Evolutionary conservation across 2,329 filamentous ascomycete genomes (phyloP), one percentile per base, ranked within the genome.

Genomic region (Sordariomycetes sp.): DNA sequence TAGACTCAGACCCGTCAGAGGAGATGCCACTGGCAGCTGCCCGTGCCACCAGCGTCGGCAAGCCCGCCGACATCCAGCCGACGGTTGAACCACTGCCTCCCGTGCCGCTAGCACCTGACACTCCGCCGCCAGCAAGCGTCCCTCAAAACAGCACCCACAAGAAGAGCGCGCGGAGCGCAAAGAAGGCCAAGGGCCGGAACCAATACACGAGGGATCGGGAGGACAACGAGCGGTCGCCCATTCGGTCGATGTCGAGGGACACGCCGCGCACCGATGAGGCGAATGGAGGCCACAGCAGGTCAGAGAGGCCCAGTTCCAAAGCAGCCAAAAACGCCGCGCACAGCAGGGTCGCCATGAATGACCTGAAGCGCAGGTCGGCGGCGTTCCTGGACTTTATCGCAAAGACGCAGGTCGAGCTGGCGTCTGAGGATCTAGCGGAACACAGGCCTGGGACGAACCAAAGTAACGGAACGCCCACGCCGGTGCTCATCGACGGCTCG

Each of bases 371-470:
- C 62, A 85, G 90, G 10, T 89, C 91, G 6, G 82, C 87, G 3
- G 87, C 82, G 22, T 95, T 96, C 66, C 78, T 95, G 59, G 90
- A 94, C 63, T 96, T 92, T 66, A 96, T 96, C 61, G 86, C 87
- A 3, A 84, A 89, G 62, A 92, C 90, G 58, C 90, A 96, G 68
- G 78, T 95, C 7, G 91, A 96, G 65, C 80, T 95, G 70, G 90
- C 89, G 1, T 83, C 81, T 34, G 86, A 85, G 60, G 70, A 74
- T 69, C 70, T 72, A 60, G 35, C 76, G 59, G 53, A 57, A 57
- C 24, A 35, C 51, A 57, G 45, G 28, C 34, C 35, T 57, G 6
- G 13, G 25, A 12, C 51, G 25, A 22, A 22, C 22, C n/a, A 13
- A 20, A 24, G 10, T 24, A 50, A 50, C 45, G 45, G 45, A 20